Evolutionary conservation across 192 early-diverging fungal genomes (phyloP).

Genomic region (Backusella australiensis): DNA sequence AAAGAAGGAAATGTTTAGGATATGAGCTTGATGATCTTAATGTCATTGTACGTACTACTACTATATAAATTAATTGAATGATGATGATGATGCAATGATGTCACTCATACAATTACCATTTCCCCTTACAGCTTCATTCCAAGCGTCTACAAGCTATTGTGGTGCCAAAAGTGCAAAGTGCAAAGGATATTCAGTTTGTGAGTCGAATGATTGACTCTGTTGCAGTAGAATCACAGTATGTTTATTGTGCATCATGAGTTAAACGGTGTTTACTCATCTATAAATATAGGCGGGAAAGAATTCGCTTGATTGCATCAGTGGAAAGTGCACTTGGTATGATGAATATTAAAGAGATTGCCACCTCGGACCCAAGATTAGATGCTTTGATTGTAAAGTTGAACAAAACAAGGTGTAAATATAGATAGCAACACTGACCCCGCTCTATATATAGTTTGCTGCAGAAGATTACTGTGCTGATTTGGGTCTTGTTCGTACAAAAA

Average conservation of each 20-base stretch:
- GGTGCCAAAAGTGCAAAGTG: slow-evolving; percentile 85
- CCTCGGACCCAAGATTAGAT: slow-evolving; percentile 71
- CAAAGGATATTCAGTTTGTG: slow-evolving; percentile 76
- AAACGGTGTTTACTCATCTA: too few species aligned
- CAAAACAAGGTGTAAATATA: neutral
- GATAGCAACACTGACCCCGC: neutral
- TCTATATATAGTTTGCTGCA: slow-evolving; percentile 67
- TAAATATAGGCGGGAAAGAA: slow-evolving; percentile 47
- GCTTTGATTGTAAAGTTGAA: slow-evolving; percentile 61
- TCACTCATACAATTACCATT: neutral
- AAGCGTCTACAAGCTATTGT: slow-evolving; percentile 69
- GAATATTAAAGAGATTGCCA: slow-evolving; percentile 84
- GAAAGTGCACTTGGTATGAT: slow-evolving; percentile 86
- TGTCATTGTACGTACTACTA: slow-evolving; percentile 56
- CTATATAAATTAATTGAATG: slow-evolving; percentile 1
- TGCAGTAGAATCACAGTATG: slow-evolving; percentile 61
- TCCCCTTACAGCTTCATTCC: slow-evolving; percentile 54
- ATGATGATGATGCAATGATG: slow-evolving; percentile 12
- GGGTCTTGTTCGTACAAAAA: slow-evolving; percentile 70
- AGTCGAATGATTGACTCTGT: slow-evolving; percentile 68
- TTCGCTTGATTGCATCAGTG: slow-evolving; percentile 84
- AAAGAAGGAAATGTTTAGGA: slow-evolving; percentile 31
- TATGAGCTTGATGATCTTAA: slow-evolving; percentile 78
- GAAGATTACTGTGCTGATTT: slow-evolving; percentile 95
- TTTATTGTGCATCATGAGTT: neutral